phyloP scores from a whole-genome alignment of 2,329 filamentous ascomycete species.

The Fusarium sp. region DNA sequence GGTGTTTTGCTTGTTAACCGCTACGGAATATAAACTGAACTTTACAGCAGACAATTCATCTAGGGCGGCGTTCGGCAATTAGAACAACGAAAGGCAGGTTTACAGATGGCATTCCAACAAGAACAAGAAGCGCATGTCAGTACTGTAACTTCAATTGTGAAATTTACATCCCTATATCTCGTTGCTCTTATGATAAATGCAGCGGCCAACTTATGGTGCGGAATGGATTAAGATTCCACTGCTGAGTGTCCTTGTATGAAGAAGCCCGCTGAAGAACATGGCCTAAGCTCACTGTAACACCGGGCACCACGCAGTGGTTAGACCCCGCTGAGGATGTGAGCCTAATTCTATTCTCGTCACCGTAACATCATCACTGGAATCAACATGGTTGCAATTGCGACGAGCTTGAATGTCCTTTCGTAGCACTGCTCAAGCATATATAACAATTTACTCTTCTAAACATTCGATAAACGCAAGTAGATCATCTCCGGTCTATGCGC shows the following conservation, averaged over 20 bases:
- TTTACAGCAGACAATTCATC: background rate
- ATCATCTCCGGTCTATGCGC: background rate
- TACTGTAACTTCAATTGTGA: background rate
- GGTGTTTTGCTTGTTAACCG: background rate
- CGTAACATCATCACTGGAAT: no score
- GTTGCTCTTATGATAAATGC: fast-evolving
- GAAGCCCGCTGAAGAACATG: background rate
- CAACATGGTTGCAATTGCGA: background rate
- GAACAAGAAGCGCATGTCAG: background rate
- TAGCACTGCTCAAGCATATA: fast-evolving
- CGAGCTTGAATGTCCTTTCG: background rate
- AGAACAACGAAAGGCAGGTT: fast-evolving
- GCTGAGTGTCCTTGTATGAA: no score
- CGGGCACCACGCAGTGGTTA: no score
- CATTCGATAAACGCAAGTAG: background rate
- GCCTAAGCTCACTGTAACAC: background rate
- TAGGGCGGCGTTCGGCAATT: background rate
- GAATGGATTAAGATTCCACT: background rate
- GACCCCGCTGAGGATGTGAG: no score
- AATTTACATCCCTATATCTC: background rate
- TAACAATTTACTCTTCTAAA: background rate
- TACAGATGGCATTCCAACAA: background rate
- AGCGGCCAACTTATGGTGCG: background rate
- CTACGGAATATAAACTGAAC: background rate
- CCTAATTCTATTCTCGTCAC: background rate